These are phyloP conservation scores for Halophytophthora polymorphica DNA, from an alignment of 352 stramenopile species.

Conservation along the genomic window DNA sequence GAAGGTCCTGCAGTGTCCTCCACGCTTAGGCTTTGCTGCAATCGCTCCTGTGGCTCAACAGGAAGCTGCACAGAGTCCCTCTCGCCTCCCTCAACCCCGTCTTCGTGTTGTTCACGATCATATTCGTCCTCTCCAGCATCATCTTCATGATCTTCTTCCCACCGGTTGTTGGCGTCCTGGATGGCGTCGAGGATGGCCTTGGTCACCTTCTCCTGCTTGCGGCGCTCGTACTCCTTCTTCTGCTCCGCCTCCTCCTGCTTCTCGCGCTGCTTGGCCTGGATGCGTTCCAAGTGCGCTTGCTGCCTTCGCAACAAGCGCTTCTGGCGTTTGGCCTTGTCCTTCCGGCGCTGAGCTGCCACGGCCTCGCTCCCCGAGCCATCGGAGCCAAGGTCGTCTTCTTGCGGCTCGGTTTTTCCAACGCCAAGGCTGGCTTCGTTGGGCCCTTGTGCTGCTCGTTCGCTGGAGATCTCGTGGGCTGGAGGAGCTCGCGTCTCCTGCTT, in stretches of 20 bases:
- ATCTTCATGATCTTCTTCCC: conserved; percentile 24
- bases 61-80: not conserved
- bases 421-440: not conserved
- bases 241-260: conserved; percentile 43
- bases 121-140: conserved; percentile 1
- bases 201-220: conserved; percentile 55
- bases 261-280: conserved; percentile 54
- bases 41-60: conserved; percentile 8
- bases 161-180: conserved; percentile 36
- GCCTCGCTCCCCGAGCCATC: conserved; percentile 12
- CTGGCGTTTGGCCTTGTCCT: conserved; percentile 37
- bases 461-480: conserved; percentile 19
- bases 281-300: conserved; percentile 43
- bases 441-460: conserved; percentile 2
- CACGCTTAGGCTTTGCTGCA: too few species aligned
- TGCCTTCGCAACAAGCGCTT: conserved; percentile 62
- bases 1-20: not conserved
- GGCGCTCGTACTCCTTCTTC: conserved; percentile 44
- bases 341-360: conserved; percentile 14
- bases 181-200: conserved; percentile 53
- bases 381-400: conserved; percentile 20
- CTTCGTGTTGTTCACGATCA: conserved; percentile 6
- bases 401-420: conserved; percentile 6
- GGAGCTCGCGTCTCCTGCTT: conserved; percentile 18
- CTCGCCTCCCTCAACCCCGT: not conserved